Percentiles rank a stretch among this genome's conserved stretches.
These are phyloP conservation scores for Colletotrichum musicola DNA, from an alignment of 2,329 filamentous ascomycete species.

Conservation along the genomic window DNA sequence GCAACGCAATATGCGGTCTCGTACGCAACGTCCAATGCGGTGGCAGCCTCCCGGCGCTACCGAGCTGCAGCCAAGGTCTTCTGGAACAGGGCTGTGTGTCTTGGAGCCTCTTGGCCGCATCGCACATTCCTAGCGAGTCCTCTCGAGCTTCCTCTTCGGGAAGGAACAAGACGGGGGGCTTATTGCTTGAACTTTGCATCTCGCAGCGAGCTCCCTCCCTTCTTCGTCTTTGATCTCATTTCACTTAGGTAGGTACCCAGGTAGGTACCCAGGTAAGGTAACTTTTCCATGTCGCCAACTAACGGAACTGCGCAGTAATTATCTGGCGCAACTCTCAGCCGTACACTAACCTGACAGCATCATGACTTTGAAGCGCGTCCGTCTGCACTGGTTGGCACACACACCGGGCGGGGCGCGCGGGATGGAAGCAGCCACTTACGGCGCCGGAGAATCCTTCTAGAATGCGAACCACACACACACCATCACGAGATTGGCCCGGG, in stretches of 20 bases:
- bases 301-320: too few species aligned
- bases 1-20: background rate
- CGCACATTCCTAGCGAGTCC: constrained; percentile 3
- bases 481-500: background rate
- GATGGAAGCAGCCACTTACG: constrained; percentile 4
- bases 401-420: too few species aligned
- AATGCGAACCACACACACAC: constrained; percentile 27
- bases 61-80: constrained; percentile 35
- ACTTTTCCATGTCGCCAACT: background rate
- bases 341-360: background rate
- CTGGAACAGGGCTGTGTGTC: constrained; percentile 35
- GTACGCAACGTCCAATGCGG: constrained; percentile 4
- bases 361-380: constrained; percentile 3
- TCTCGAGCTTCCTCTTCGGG: constrained; percentile 31
- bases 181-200: constrained; percentile 31
- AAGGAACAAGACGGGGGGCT: constrained; percentile 17
- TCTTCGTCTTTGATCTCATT: background rate
- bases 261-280: background rate
- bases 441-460: constrained; percentile 34
- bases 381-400: too few species aligned
- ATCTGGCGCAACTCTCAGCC: too few species aligned
- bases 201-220: constrained; percentile 1
- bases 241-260: background rate
- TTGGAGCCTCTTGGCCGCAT: constrained; percentile 33
- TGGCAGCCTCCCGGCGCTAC: constrained; percentile 28